Evolutionary conservation across 768 basidiomycete species (phyloP).

Genomic region (Rhodosporidiobolus sp.): DNA sequence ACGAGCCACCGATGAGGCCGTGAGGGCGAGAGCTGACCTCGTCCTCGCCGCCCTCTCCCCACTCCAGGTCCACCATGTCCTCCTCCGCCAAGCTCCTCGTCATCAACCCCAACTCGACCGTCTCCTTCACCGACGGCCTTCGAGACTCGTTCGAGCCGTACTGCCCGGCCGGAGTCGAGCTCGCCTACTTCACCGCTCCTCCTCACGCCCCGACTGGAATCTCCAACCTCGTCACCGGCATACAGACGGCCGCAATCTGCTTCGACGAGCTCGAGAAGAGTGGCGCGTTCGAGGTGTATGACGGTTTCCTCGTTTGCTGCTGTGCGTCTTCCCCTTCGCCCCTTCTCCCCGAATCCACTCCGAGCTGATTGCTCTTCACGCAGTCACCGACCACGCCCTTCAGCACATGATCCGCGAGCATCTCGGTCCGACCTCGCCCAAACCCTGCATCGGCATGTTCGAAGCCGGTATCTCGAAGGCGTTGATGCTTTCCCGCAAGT

Average conservation of each 20-base stretch:
- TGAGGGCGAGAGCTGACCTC: background rate
- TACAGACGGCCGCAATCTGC: conserved; percentile 24
- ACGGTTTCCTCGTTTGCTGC: conserved; percentile 42
- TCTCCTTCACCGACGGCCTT: conserved; percentile 33
- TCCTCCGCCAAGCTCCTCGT: conserved; percentile 15
- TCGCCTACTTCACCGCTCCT: conserved; percentile 36
- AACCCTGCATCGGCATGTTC: conserved; percentile 41
- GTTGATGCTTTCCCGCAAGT: conserved; percentile 23
- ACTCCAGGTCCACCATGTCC: background rate
- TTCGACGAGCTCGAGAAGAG: conserved; percentile 31
- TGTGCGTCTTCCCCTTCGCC: conserved; percentile 18
- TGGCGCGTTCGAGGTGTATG: conserved; percentile 10
- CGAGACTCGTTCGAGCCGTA: conserved; percentile 13
- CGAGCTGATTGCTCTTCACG: background rate
- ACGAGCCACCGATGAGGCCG: background rate
- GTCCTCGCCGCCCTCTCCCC: background rate
- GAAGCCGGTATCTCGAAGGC: conserved; percentile 32
- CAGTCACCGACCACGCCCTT: conserved; percentile 43
- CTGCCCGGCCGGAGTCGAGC: background rate
- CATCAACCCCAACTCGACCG: conserved; percentile 43
- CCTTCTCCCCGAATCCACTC: background rate
- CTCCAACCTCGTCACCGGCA: conserved; percentile 29
- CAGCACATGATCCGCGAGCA: conserved; percentile 42
- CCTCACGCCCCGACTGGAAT: conserved; percentile 33
- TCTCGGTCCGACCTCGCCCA: conserved; percentile 33